Evolutionary conservation across 2,329 filamentous ascomycete species (phyloP).

Genomic region (Cercospora beticola): DNA sequence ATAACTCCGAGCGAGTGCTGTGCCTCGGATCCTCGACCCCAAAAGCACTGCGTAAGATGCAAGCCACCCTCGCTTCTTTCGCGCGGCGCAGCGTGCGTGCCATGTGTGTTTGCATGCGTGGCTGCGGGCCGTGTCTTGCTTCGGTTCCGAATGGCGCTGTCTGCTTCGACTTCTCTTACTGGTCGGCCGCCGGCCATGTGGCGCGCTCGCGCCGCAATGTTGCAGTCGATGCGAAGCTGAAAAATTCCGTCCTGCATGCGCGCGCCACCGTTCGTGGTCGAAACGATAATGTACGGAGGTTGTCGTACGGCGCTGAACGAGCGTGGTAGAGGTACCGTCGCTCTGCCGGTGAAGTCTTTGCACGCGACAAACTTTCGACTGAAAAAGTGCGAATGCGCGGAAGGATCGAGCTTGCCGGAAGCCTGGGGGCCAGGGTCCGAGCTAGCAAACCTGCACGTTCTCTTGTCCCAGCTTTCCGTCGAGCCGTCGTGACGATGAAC

Average conservation of each 20-base stretch:
- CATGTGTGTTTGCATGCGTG: conserved; percentile 3
- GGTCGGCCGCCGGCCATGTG: not conserved
- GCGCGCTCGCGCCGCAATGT: not conserved
- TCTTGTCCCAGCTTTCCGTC: not conserved
- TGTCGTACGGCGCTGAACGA: not conserved
- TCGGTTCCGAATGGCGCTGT: conserved; percentile 5
- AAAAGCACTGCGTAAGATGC: not conserved
- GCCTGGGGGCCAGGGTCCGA: not conserved
- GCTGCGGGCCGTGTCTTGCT: conserved; percentile 5
- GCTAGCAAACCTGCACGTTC: not conserved
- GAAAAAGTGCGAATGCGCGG: not conserved
- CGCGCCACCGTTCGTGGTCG: not conserved
- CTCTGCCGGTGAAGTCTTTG: not conserved
- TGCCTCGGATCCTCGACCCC: not conserved
- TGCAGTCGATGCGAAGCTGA: not conserved
- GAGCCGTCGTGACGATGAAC: not conserved
- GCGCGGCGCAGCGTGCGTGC: conserved; percentile 6
- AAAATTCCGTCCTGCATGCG: not conserved
- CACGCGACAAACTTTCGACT: not conserved
- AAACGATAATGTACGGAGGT: not conserved
- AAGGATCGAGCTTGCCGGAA: conserved; percentile 1
- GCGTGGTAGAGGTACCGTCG: not conserved
- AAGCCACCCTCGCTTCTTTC: conserved; percentile 1
- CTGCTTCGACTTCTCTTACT: not conserved
- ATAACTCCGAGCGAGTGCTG: not conserved